Evolutionary conservation across 441 rosid species (phyloP).

Genomic region (Arabidopsis hybrid): DNA sequence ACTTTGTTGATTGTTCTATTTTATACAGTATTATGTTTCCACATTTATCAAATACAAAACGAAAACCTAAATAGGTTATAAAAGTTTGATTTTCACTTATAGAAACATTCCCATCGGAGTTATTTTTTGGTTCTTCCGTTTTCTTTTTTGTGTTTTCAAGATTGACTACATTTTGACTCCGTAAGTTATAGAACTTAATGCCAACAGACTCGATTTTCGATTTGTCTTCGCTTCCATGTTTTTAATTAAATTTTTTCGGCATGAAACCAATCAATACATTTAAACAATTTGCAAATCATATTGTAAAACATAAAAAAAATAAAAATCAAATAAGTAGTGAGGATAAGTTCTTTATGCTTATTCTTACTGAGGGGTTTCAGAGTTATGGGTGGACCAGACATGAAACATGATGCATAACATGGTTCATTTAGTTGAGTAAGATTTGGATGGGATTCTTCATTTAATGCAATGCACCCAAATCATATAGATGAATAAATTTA

Average conservation of each 20-base stretch:
- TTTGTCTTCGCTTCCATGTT: too few species aligned
- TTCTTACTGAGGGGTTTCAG: slow-evolving; percentile 35
- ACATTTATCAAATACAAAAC: not conserved
- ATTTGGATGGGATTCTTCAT: slow-evolving; percentile 35
- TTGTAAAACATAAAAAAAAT: too few species aligned
- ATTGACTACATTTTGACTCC: too few species aligned
- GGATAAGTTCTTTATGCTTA: slow-evolving; percentile 16
- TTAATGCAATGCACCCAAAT: slow-evolving; percentile 33
- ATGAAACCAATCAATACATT: too few species aligned
- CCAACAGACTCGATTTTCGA: too few species aligned
- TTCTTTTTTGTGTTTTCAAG: too few species aligned
- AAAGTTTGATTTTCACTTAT: not conserved
- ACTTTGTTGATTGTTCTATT: too few species aligned
- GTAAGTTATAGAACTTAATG: too few species aligned
- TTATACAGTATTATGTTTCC: not conserved
- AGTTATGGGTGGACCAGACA: slow-evolving; percentile 33
- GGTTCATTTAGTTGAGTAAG: slow-evolving; percentile 40
- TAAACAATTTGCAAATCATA: too few species aligned
- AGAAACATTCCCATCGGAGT: too few species aligned
- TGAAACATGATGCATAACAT: slow-evolving; percentile 27
- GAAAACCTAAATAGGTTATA: not conserved
- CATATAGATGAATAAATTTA: slow-evolving; percentile 14
- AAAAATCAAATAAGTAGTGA: not conserved
- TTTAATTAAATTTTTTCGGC: too few species aligned
- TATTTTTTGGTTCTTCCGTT: too few species aligned